phyloP scores from a whole-genome alignment of 176 grass and related monocot genomes.

The Metroxylon sagu region DNA sequence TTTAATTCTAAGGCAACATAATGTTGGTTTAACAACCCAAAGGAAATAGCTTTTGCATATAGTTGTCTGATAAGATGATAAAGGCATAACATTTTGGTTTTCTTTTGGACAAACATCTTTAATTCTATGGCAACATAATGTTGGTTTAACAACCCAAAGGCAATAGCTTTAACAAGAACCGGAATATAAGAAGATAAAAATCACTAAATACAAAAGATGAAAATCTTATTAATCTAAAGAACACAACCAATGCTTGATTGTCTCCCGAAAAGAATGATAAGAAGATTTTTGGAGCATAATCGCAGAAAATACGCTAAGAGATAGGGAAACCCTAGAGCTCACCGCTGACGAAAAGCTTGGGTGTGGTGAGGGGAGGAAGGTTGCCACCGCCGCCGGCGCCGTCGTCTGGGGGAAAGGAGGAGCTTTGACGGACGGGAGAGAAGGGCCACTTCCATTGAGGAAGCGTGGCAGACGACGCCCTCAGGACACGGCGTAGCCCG shows the following conservation, averaged over 20 bases:
- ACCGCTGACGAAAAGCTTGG: constrained; percentile 91
- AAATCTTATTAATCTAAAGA: background rate
- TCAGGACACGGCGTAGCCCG: constrained; percentile 31
- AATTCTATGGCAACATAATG: no score
- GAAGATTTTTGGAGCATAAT: background rate
- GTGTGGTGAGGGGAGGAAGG: constrained; percentile 66
- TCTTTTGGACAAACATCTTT: no score
- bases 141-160: no score
- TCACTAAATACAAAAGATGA: no score
- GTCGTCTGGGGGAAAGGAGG: constrained; percentile 36
- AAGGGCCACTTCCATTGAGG: background rate
- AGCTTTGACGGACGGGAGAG: constrained; percentile 8
- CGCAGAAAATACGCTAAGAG: background rate
- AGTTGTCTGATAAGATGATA: no score
- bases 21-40: no score
- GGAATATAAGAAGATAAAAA: no score
- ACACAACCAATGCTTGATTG: background rate
- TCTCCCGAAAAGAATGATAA: background rate
- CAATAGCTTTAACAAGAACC: no score
- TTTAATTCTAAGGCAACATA: no score
- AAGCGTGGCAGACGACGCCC: constrained; percentile 28
- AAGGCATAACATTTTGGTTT: no score
- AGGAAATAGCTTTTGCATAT: no score
- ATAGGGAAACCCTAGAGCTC: constrained; percentile 6
- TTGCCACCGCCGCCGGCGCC: constrained; percentile 30